These are phyloP conservation scores for Lodderomyces beijingensis DNA, from an alignment of 1,139 yeast genomes.

Conservation along the genomic window DNA sequence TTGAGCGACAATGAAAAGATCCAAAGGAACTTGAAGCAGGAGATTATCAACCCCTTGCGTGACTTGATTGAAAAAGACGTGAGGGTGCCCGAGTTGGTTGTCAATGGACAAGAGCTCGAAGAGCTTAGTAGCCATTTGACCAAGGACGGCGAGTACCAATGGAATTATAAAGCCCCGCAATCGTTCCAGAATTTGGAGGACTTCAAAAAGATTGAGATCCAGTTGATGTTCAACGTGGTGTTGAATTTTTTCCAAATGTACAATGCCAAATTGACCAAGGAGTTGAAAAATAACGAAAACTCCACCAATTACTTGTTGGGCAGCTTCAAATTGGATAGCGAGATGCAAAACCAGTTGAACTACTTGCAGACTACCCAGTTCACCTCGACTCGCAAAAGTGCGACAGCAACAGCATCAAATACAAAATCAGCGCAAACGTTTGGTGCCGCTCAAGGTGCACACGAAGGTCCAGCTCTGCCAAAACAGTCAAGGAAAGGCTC, in stretches of 20 bases:
- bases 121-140: slow-evolving; percentile 28
- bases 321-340: slow-evolving; percentile 35
- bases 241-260: slow-evolving; percentile 65
- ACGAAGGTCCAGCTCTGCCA: slow-evolving; percentile 1
- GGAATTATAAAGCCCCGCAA: slow-evolving; percentile 79
- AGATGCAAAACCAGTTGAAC: slow-evolving; percentile 36
- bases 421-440: not conserved
- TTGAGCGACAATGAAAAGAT: slow-evolving; percentile 48
- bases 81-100: slow-evolving; percentile 39
- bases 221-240: slow-evolving; percentile 62
- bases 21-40: slow-evolving; percentile 49
- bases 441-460: slow-evolving; percentile 1
- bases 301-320: slow-evolving; percentile 62
- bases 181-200: slow-evolving; percentile 73
- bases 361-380: slow-evolving; percentile 28
- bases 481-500: slow-evolving; percentile 8
- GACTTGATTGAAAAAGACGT: slow-evolving; percentile 51
- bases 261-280: slow-evolving; percentile 42
- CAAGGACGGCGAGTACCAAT: slow-evolving; percentile 41
- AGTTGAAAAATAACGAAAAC: slow-evolving; percentile 54
- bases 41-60: slow-evolving; percentile 52
- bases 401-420: not conserved
- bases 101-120: slow-evolving; percentile 39
- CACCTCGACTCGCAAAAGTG: slow-evolving; percentile 9
- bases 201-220: slow-evolving; percentile 65